Conservation (phyloP, 371 early-diverging fungal species). For the Lichtheimia hyalospora region DNA sequence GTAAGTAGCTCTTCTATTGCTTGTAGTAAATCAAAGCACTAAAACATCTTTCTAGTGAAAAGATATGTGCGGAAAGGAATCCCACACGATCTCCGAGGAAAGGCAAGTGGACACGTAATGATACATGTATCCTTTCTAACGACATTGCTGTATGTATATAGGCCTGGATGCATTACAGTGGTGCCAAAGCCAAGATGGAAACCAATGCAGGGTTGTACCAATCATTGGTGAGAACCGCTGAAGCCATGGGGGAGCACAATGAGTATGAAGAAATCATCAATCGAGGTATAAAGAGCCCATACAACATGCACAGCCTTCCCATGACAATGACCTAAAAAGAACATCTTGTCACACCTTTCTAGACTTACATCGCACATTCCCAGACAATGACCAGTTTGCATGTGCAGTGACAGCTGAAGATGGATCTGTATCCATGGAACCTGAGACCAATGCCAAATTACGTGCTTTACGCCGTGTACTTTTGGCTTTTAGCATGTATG, state of each 20-base stretch:
- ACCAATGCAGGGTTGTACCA: conserved; percentile 62
- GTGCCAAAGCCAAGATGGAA: conserved; percentile 61
- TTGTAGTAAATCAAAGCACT: background rate
- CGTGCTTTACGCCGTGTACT: conserved; percentile 69
- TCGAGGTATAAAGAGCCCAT: conserved; percentile 24
- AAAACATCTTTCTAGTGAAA: conserved; percentile 46
- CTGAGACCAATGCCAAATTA: conserved; percentile 53
- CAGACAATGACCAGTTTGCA: conserved; percentile 73
- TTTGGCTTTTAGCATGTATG: conserved; percentile 65
- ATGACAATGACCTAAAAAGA: no score
- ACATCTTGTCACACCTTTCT: background rate
- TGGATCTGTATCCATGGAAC: conserved; percentile 28
- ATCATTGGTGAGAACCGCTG: conserved; percentile 52
- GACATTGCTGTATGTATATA: conserved; percentile 14
- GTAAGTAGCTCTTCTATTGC: conserved; percentile 32
- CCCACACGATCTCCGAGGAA: conserved; percentile 63
- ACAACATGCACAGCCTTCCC: background rate
- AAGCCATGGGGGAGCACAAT: conserved; percentile 45
- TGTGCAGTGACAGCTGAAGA: conserved; percentile 35
- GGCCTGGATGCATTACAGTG: conserved; percentile 84
- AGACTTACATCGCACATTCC: conserved; percentile 83
- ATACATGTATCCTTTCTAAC: background rate
- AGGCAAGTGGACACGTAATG: conserved; percentile 35
- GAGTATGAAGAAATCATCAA: conserved; percentile 71
- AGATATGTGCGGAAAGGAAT: conserved; percentile 79